Evolutionary conservation across 1,284 basidiomycete species (phyloP).

Genomic region (Ganoderma boninense): DNA sequence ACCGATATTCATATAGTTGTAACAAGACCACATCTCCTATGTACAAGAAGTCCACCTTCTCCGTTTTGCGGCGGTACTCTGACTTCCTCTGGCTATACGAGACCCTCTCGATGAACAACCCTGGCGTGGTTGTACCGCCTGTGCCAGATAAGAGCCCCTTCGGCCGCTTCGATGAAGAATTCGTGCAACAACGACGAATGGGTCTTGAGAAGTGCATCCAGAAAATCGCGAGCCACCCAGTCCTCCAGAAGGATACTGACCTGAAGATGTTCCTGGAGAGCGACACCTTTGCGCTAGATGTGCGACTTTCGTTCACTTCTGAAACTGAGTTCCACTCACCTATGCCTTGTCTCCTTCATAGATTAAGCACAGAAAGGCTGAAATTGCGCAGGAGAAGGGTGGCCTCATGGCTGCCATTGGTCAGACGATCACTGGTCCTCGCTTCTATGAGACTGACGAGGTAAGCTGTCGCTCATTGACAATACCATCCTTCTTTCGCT

Average conservation of each 20-base stretch:
- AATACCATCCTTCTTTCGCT: background rate
- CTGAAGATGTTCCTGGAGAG: slow-evolving; percentile 89
- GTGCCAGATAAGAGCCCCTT: slow-evolving; percentile 96
- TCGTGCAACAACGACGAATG: slow-evolving; percentile 84
- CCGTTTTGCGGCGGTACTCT: slow-evolving; percentile 93
- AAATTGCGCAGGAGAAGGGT: slow-evolving; percentile 76
- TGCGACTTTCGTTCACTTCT: slow-evolving; percentile 47
- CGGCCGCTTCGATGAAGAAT: slow-evolving; percentile 89
- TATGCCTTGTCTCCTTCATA: slow-evolving; percentile 40
- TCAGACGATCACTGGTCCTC: slow-evolving; percentile 80
- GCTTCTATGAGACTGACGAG: slow-evolving; percentile 95
- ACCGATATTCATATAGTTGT: background rate
- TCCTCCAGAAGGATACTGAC: slow-evolving; percentile 85
- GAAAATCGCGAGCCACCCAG: slow-evolving; percentile 89
- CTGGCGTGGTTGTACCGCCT: slow-evolving; percentile 96
- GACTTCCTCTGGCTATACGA: slow-evolving; percentile 99
- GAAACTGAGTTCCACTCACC: background rate
- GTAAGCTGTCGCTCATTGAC: slow-evolving; percentile 47
- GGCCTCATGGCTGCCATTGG: slow-evolving; percentile 84
- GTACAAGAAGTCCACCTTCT: slow-evolving; percentile 84
- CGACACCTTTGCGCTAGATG: slow-evolving; percentile 85
- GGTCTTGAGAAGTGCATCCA: slow-evolving; percentile 91
- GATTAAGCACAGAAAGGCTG: slow-evolving; percentile 89
- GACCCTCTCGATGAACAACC: slow-evolving; percentile 89
- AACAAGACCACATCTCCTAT: slow-evolving; percentile 82